Base-by-base conservation (phyloP, 371 early-diverging fungal species). In the Racocetra persica region DNA sequence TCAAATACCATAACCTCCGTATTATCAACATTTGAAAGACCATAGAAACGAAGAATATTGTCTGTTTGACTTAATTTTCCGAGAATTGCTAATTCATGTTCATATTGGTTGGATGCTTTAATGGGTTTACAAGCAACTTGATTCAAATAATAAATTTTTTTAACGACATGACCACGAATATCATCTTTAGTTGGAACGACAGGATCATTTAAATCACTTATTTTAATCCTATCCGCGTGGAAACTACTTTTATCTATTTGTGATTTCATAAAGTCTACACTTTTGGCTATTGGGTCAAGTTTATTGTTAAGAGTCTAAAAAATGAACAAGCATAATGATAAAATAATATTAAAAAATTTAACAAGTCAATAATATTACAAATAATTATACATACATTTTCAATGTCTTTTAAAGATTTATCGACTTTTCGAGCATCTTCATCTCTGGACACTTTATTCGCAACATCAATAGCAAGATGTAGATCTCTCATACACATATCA, bases 401-500 rank as follows among this genome's bases (percentile, higher is more conserved):
- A 2, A 22, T 32, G n/a, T 72, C 24, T 24, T 45, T 20, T 11
- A 72, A 52, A 72, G 36, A 54, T 54, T 72, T 22, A 49, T 72
- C 73, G 16, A 72, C n/a, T 11, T 45, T 51, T 51, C 52, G 22
- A 8, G 24, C 24, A n/a, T 72, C 73, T 16, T 72, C 52, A 20
- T 6, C 49, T 51, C 49, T 36, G 20, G 14, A 6, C 1, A 10
- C 49, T 49, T 22, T 10, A 24, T 26, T 18, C n/a, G 4, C n/a
- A 20, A 72, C 24, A 51, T 72, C 20, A 72, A n/a, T 72, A 49
- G 52, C 52, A 72, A 72, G 52, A 1, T 72, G 45, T n/a, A 72
- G 18, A 18, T 18, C n/a, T 22, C 10, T 22, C 51, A 72, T 72
- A 52, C 41, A 72, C 49, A 36, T 24, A 72, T 72, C 73, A 72